These are phyloP conservation scores for Paramecium tetraurelia DNA, from an alignment of 73 alveolate genomes.

Conservation along the genomic window DNA sequence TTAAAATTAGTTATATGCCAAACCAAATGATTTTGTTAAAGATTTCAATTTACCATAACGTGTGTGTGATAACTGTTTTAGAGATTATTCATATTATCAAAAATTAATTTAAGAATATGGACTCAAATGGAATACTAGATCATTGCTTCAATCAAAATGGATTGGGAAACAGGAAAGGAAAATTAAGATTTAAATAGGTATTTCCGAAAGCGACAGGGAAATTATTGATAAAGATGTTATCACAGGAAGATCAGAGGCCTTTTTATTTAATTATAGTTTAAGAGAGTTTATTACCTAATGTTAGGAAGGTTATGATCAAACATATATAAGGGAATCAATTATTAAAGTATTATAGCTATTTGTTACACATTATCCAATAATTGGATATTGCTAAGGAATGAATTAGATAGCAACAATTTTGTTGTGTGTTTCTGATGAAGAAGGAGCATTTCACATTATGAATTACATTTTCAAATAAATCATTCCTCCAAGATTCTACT, in stretches of 20 bases:
- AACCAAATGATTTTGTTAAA: background rate
- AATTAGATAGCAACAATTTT: background rate
- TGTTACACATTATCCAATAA: background rate
- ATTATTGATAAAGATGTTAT: background rate
- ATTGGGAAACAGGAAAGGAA: slow-evolving; percentile 6
- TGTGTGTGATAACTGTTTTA: background rate
- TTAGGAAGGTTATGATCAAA: background rate
- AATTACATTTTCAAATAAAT: background rate
- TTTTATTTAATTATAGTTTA: slow-evolving; percentile 25
- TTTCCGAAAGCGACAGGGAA: background rate
- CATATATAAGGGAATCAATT: background rate
- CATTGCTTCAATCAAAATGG: background rate
- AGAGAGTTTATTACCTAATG: background rate
- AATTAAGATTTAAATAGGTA: background rate
- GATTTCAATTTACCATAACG: background rate
- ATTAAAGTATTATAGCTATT: background rate
- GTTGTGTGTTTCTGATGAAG: slow-evolving; percentile 21
- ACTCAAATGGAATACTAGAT: slow-evolving; percentile 17
- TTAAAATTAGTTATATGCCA: background rate
- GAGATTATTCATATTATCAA: background rate
- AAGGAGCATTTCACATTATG: slow-evolving; percentile 44
- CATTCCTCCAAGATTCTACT: slow-evolving; percentile 36
- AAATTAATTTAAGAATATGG: background rate
- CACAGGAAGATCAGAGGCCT: slow-evolving; percentile 41
- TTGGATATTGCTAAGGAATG: slow-evolving; percentile 49